phyloP scores from a whole-genome alignment of 139 green algal species.

The Chlorella sp. region DNA sequence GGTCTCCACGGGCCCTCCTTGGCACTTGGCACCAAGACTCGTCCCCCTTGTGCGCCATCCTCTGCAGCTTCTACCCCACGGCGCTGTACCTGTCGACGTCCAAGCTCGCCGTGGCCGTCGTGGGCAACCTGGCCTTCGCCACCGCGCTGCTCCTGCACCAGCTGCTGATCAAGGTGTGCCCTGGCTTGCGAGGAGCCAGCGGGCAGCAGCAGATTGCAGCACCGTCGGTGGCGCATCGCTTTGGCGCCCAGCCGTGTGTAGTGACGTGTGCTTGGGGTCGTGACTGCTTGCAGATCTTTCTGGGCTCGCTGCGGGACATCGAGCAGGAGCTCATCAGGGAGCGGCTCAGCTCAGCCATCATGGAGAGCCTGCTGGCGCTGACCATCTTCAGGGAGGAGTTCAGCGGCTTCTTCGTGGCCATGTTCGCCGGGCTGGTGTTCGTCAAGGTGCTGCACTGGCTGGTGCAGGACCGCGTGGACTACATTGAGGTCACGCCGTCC shows the following conservation, averaged over 20 bases:
- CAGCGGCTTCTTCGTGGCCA: constrained; percentile 67
- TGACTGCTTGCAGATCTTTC: constrained; percentile 82
- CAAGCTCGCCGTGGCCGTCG: constrained; percentile 83
- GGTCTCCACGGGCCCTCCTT: background rate
- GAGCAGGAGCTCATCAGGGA: constrained; percentile 94
- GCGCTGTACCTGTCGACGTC: constrained; percentile 87
- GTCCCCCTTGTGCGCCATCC: background rate
- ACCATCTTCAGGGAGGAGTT: constrained; percentile 96
- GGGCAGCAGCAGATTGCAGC: too few relatives aligned
- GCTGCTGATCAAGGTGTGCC: constrained; percentile 61
- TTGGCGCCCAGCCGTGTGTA: too few relatives aligned
- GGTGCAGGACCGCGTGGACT: constrained; percentile 82
- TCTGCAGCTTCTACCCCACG: constrained; percentile 85
- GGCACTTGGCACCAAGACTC: background rate
- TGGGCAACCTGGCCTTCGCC: constrained; percentile 91
- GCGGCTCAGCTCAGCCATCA: constrained; percentile 69
- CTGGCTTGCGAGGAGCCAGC: too few relatives aligned
- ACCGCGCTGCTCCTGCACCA: constrained; percentile 66
- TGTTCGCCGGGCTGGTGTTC: constrained; percentile 92
- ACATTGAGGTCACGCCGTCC: constrained; percentile 87
- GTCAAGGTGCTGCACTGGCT: constrained; percentile 96
- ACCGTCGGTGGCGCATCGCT: too few relatives aligned
- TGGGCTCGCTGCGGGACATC: constrained; percentile 84
- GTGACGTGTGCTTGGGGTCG: too few relatives aligned
- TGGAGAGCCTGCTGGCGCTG: constrained; percentile 96